Percentiles rank a stretch among this genome's conserved stretches.
Evolutionary conservation across 2,329 filamentous ascomycete species (phyloP).

Genomic region (Ceratocystis variospora): DNA sequence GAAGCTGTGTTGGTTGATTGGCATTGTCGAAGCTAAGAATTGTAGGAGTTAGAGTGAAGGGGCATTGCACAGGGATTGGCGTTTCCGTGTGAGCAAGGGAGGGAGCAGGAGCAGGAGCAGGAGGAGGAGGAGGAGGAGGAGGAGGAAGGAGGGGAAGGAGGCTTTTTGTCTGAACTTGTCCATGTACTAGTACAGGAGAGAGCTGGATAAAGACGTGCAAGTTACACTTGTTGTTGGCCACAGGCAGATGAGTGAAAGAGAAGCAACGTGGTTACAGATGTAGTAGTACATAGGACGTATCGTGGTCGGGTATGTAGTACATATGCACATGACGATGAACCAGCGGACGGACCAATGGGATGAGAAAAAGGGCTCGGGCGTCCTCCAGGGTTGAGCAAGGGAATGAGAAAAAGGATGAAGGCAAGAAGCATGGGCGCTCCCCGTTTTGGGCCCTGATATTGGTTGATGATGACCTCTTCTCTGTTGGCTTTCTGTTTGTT

Average conservation of each 20-base stretch:
- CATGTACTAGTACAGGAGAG: no score
- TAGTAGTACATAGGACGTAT: neutral
- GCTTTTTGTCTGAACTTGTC: no score
- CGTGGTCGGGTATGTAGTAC: neutral
- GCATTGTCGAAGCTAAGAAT: no score
- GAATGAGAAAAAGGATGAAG: neutral
- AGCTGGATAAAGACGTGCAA: no score
- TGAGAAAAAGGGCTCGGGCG: neutral
- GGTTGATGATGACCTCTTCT: no score
- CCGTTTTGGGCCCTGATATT: no score
- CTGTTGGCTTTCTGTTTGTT: no score
- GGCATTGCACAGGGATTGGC: neutral
- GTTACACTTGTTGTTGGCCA: neutral
- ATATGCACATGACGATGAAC: neutral
- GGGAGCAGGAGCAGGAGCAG: no score
- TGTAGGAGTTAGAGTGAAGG: neutral
- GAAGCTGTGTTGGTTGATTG: neutral
- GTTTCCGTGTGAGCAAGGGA: no score
- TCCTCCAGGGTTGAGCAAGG: neutral
- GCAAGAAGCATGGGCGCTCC: neutral
- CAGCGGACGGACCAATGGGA: neutral
- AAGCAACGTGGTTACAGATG: neutral
- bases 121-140: no score
- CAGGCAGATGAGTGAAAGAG: neutral
- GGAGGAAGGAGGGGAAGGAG: no score